These are phyloP conservation scores for Uronychia setigera DNA, from an alignment of 73 alveolate species.

Conservation along the genomic window DNA sequence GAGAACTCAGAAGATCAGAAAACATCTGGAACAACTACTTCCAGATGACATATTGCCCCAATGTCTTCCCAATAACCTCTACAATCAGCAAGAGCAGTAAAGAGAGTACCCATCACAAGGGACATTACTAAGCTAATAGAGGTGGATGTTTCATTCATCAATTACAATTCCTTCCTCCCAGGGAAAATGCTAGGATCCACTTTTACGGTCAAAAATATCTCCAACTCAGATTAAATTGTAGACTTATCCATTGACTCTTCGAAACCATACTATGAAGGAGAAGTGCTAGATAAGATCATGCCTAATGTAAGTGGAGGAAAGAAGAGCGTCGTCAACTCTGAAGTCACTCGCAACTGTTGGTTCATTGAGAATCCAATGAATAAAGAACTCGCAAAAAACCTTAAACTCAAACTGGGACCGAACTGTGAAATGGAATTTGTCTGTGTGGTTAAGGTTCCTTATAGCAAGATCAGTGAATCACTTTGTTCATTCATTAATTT, in stretches of 20 bases:
- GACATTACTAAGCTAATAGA: constrained; percentile 34
- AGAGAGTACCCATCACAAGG: neutral
- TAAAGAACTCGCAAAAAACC: constrained; percentile 55
- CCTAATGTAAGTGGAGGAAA: constrained; percentile 11
- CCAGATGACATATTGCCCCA: too few species aligned
- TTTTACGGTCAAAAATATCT: constrained; percentile 40
- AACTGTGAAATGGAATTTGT: constrained; percentile 51
- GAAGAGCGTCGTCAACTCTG: constrained; percentile 24
- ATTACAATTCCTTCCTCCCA: constrained; percentile 49
- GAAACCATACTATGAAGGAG: constrained; percentile 14
- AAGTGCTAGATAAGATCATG: neutral
- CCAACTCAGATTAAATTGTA: constrained; percentile 48
- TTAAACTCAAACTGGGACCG: constrained; percentile 54
- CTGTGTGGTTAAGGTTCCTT: constrained; percentile 52
- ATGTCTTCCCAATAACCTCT: too few species aligned
- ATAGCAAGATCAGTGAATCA: neutral
- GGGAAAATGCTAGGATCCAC: constrained; percentile 59
- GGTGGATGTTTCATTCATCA: constrained; percentile 37
- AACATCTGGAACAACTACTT: too few species aligned
- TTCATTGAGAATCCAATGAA: constrained; percentile 57
- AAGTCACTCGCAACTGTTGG: constrained; percentile 53
- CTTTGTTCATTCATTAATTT: constrained; percentile 29
- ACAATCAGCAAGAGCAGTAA: neutral
- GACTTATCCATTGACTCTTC: constrained; percentile 46
- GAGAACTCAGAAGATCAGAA: too few species aligned